Percentiles rank a stretch among this genome's conserved stretches.
phyloP scores from a whole-genome alignment of 1,284 basidiomycete genomes.

The Trichosporon asahii region DNA sequence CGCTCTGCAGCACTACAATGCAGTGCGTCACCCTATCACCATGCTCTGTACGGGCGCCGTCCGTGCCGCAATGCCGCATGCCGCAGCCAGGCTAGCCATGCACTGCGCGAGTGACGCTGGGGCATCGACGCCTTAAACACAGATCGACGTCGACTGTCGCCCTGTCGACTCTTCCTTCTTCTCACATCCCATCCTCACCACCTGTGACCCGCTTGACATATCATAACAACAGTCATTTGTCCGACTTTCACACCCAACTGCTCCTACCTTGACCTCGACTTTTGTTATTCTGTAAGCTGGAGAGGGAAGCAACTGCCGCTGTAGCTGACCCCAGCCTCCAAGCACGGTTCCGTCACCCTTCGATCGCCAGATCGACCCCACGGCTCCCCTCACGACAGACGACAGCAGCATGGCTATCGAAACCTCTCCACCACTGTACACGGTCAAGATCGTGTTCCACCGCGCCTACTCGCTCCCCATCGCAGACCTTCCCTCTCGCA shows the following conservation, averaged over 20 bases:
- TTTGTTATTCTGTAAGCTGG: too few relatives aligned
- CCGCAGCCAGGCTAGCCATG: too few relatives aligned
- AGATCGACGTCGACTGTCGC: not conserved
- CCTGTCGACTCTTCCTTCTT: not conserved
- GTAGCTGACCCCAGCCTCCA: not conserved
- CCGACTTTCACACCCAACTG: too few relatives aligned
- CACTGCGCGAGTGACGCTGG: too few relatives aligned
- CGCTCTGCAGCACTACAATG: too few relatives aligned
- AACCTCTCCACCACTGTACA: constrained; percentile 40
- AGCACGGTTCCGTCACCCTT: not conserved
- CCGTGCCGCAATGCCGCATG: too few relatives aligned
- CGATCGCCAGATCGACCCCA: not conserved
- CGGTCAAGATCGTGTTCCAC: constrained; percentile 54
- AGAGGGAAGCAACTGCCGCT: too few relatives aligned
- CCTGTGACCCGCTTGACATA: not conserved
- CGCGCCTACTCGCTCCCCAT: constrained; percentile 53
- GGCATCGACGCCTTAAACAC: not conserved
- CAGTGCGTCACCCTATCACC: too few relatives aligned
- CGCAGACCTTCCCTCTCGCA: constrained; percentile 49
- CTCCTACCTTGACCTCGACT: too few relatives aligned
- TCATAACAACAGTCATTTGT: not conserved
- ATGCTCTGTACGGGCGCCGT: too few relatives aligned
- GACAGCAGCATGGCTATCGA: constrained; percentile 14
- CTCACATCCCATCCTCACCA: not conserved
- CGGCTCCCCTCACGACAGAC: not conserved